These are phyloP conservation scores for Chamaenerion angustifolium DNA, from an alignment of 345 rosid species.

Conservation along the genomic window DNA sequence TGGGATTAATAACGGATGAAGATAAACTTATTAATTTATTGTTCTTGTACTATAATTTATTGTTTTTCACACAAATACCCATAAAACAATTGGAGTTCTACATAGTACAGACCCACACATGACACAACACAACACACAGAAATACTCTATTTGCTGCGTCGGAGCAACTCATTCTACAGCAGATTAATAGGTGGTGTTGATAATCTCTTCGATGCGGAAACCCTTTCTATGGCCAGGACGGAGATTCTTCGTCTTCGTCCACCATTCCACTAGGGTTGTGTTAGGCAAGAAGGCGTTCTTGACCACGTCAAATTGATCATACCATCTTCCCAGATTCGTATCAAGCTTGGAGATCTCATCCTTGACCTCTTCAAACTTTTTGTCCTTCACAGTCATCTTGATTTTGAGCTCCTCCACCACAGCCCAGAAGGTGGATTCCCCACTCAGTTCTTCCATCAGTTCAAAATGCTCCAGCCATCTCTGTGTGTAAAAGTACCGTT, in stretches of 20 bases:
- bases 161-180: no score
- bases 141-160: no score
- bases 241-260: constrained; percentile 10
- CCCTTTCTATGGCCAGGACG: background rate
- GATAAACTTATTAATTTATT: no score
- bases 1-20: no score
- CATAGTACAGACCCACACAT: no score
- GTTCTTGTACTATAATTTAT: no score
- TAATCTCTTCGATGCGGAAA: background rate
- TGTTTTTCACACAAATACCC: no score
- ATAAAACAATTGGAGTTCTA: no score
- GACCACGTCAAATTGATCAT: constrained; percentile 1
- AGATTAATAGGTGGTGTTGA: no score
- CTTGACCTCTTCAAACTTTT: background rate
- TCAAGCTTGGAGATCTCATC: constrained; percentile 5
- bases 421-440: constrained; percentile 69
- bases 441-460: constrained; percentile 8
- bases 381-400: background rate
- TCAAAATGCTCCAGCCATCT: constrained; percentile 42
- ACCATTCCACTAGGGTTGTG: constrained; percentile 9
- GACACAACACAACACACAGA: no score
- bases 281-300: constrained; percentile 7
- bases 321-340: constrained; percentile 6
- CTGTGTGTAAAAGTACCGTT: constrained; percentile 42
- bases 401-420: constrained; percentile 54